Conservation (phyloP, 148 eudicot genomes). For the Oxyria digyna region DNA sequence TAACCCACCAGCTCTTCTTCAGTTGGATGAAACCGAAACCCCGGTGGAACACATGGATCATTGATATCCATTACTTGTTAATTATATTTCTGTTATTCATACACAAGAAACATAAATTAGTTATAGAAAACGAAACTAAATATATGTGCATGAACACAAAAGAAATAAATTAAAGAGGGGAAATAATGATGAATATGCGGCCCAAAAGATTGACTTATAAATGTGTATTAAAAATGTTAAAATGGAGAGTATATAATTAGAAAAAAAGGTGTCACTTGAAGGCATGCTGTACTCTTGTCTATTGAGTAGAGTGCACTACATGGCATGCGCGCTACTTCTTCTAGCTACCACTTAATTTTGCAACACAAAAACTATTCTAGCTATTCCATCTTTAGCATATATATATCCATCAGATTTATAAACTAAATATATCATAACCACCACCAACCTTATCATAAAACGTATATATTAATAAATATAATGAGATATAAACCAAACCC, state of each 20-base stretch:
- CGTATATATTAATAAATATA: too few relatives aligned
- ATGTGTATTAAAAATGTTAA: not conserved
- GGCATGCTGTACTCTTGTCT: slow-evolving; percentile 17
- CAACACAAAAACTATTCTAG: slow-evolving; percentile 1
- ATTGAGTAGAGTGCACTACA: slow-evolving; percentile 82
- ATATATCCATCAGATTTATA: not conserved
- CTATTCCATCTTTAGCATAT: not conserved
- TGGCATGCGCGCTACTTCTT: not conserved
- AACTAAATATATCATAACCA: not conserved
- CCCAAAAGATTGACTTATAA: slow-evolving; percentile 38
- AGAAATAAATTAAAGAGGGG: slow-evolving; percentile 5
- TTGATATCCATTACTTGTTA: slow-evolving; percentile 27
- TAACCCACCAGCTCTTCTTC: slow-evolving; percentile 91
- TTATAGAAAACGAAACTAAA: not conserved
- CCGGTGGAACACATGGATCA: slow-evolving; percentile 65
- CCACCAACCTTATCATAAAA: slow-evolving; percentile 9
- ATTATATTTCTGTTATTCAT: not conserved
- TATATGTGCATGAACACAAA: not conserved
- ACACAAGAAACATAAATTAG: not conserved
- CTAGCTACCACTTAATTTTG: not conserved
- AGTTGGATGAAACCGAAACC: slow-evolving; percentile 86
- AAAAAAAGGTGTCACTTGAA: slow-evolving; percentile 11
- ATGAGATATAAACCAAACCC: too few relatives aligned
- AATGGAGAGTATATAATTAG: not conserved
- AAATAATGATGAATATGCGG: slow-evolving; percentile 2